Base-by-base conservation (phyloP, 2,329 filamentous ascomycete genomes). In the Stachybotrys echinatus region DNA sequence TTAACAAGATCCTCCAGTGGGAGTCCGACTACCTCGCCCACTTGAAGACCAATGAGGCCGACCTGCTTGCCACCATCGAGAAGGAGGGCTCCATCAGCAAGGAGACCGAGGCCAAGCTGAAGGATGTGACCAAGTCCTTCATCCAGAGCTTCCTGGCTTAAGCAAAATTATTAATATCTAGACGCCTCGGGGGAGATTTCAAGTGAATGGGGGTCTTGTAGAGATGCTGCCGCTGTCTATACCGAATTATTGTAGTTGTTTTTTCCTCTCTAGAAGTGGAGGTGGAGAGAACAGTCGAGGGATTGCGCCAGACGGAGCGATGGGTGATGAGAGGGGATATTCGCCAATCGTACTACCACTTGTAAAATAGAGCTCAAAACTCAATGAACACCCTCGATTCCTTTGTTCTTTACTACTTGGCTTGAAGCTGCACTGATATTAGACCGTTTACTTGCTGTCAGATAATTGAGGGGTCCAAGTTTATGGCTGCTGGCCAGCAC, bases 11-110 rank as follows among this genome's bases (percentile, higher is more conserved):
- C 64, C 84, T 94, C 58, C 74, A 84, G 73, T 99, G 92, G 91
- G 94, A 99, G 83, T 63, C 86, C 66, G 92, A 97, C 77, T 95
- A 95, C 87, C 80, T 96, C 56, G 77, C 87, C 61, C 89, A 96
- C 82, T 81, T 99, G 69, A 91, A 86, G 83, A 87, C 83, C 73
- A 95, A 92, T 81, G 88, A 96, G 83, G 67, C 82, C 46, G 91
- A 92, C 57, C 75, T 97, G 59, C 76, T 96, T 58, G 79, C 84
- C 65, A 87, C 83, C 65, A 96, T 99, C 62, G 91, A 95, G 68
- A 94, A 92, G 84, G 91, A 97, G 83, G 92, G 92, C 73, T 82
- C 89, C 58, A 75, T 99, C 72, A 94, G 88, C 87, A 96, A 96
- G 85, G 92, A 96, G 38, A 79, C 91, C 46, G 94, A 95, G 80